A percentile compares a stretch with the other conserved stretches of the same genome.
phyloP scores from a whole-genome alignment of 192 early-diverging fungal species.

The Backusella westeae region DNA sequence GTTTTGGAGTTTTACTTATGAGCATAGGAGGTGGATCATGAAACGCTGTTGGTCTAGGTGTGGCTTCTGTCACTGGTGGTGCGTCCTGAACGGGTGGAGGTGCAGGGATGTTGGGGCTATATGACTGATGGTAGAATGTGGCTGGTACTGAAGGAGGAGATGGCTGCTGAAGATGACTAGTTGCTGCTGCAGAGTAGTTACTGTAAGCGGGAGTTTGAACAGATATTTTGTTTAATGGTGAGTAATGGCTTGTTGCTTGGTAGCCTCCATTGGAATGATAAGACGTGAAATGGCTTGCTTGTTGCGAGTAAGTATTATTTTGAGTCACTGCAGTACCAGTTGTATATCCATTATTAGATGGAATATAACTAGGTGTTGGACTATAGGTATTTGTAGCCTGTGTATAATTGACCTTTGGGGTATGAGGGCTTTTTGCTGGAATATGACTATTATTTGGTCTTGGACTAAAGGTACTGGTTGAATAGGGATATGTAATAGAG shows the following conservation, averaged over 20 bases:
- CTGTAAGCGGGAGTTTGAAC: background rate
- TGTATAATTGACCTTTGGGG: slow-evolving; percentile 14
- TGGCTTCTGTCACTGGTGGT: background rate
- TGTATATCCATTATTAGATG: background rate
- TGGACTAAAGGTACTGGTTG: background rate
- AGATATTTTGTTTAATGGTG: slow-evolving; percentile 10
- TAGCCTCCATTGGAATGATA: background rate
- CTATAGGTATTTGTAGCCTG: slow-evolving; percentile 2
- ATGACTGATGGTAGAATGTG: background rate
- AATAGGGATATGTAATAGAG: background rate
- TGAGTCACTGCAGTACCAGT: background rate
- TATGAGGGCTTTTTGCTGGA: background rate
- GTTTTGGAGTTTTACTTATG: background rate
- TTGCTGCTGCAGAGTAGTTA: background rate
- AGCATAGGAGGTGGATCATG: slow-evolving; percentile 50
- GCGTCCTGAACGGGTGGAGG: slow-evolving; percentile 7
- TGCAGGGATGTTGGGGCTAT: background rate
- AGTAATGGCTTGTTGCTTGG: background rate
- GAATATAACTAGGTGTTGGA: slow-evolving; percentile 22
- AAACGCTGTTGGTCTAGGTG: slow-evolving; percentile 36
- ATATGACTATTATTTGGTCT: background rate
- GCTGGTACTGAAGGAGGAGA: background rate
- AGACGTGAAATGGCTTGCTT: background rate
- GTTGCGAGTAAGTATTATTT: background rate
- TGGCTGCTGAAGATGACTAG: background rate